A percentile compares a stretch with the other conserved stretches of the same genome.
Conservation (phyloP, 148 eudicot species). For the Drosera capensis region DNA sequence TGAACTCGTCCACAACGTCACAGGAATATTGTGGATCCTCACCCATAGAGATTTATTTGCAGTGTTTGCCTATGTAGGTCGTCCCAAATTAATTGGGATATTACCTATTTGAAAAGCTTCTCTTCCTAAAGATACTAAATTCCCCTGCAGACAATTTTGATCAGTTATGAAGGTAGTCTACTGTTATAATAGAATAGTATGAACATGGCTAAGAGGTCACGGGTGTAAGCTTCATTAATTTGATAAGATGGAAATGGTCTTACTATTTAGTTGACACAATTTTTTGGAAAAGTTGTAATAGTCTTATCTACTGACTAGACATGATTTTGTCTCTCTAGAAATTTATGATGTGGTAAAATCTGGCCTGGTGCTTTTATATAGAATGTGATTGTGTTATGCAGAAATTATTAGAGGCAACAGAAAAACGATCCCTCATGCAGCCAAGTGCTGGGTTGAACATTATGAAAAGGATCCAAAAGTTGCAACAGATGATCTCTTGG, state of each 20-base stretch:
- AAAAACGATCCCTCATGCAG: conserved; percentile 51
- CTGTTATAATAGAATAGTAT: background rate
- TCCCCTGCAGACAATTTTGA: no score
- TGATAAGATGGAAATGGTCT: background rate
- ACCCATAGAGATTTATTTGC: no score
- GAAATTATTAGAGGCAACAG: conserved; percentile 75
- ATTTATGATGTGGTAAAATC: background rate
- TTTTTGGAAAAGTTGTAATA: background rate
- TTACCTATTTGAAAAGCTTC: no score
- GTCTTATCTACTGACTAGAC: background rate
- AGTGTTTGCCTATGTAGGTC: no score
- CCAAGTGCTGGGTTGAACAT: conserved; percentile 70
- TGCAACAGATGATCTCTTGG: conserved; percentile 62
- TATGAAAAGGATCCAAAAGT: conserved; percentile 71
- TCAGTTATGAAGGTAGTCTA: background rate
- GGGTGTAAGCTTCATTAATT: background rate
- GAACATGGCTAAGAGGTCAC: background rate
- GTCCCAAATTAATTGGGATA: no score
- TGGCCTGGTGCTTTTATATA: conserved; percentile 7
- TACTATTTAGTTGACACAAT: background rate
- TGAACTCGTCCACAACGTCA: no score
- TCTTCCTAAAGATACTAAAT: no score
- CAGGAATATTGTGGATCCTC: no score
- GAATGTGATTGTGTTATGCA: conserved; percentile 14
- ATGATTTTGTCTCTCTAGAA: background rate